Evolutionary conservation across 345 rosid genomes (phyloP).

Genomic region (Pistacia atlantica): DNA sequence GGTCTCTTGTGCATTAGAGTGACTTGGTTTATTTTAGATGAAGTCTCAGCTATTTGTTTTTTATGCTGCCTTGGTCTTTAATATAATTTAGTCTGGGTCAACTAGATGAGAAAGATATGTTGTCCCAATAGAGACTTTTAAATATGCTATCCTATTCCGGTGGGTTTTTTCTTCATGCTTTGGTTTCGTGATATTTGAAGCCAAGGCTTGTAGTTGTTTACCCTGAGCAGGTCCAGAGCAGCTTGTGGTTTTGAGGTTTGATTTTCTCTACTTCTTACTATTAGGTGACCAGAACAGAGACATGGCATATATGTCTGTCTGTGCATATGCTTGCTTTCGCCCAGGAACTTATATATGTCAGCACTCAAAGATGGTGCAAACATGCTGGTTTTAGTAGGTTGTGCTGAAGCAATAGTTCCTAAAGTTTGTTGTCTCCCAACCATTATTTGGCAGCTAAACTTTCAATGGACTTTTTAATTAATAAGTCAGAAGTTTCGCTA

Average conservation of each 20-base stretch:
- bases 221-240: background rate
- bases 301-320: background rate
- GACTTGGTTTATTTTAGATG: background rate
- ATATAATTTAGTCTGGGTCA: background rate
- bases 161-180: background rate
- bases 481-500: background rate
- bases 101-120: background rate
- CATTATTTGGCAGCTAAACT: background rate
- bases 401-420: background rate
- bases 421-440: background rate
- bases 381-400: background rate
- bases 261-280: background rate
- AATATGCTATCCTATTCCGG: too few relatives aligned
- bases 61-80: background rate
- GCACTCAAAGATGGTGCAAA: background rate
- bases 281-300: background rate
- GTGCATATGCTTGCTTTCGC: background rate
- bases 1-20: background rate
- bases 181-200: background rate
- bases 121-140: background rate
- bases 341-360: background rate
- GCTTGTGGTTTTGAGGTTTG: background rate
- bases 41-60: background rate
- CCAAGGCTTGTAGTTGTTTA: background rate
- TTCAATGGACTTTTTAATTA: background rate